These are phyloP conservation scores for Amaranthus hypochondriacus DNA, from an alignment of 148 eudicot genomes.

Conservation along the genomic window DNA sequence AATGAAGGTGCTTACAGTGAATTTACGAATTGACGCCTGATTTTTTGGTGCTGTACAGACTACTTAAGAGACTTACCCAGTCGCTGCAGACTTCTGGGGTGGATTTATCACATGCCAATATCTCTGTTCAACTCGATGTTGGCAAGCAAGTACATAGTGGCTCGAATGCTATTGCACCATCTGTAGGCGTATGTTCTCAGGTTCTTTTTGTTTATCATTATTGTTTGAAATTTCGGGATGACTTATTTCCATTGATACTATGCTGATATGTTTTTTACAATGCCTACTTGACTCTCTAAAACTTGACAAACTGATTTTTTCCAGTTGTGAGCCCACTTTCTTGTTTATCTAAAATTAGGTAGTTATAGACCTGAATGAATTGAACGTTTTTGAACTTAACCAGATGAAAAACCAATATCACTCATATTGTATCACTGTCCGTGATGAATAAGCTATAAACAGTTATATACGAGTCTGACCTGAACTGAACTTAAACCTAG, in stretches of 20 bases:
- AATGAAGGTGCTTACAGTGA: neutral
- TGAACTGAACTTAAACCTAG: too few relatives aligned
- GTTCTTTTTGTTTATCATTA: neutral
- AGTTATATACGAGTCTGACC: too few relatives aligned
- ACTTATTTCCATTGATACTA: neutral
- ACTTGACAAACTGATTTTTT: neutral
- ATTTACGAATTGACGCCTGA: neutral
- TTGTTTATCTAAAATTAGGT: neutral
- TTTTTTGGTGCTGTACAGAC: constrained; percentile 40
- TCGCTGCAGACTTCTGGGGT: constrained; percentile 89
- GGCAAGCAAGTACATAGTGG: constrained; percentile 41
- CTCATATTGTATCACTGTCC: too few relatives aligned
- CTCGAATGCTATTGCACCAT: constrained; percentile 19
- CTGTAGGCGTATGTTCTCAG: constrained; percentile 31
- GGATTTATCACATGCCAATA: constrained; percentile 75
- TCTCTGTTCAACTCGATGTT: constrained; percentile 82
- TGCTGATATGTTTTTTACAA: neutral
- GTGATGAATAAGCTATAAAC: too few relatives aligned
- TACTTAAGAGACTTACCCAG: constrained; percentile 56
- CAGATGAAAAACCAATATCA: neutral
- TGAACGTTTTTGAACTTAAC: neutral
- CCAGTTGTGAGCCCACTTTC: neutral
- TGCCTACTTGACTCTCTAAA: neutral
- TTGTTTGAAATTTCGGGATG: neutral
- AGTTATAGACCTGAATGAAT: neutral